Base-by-base conservation (phyloP, 352 stramenopile species). In the Pythium folliculosum region DNA sequence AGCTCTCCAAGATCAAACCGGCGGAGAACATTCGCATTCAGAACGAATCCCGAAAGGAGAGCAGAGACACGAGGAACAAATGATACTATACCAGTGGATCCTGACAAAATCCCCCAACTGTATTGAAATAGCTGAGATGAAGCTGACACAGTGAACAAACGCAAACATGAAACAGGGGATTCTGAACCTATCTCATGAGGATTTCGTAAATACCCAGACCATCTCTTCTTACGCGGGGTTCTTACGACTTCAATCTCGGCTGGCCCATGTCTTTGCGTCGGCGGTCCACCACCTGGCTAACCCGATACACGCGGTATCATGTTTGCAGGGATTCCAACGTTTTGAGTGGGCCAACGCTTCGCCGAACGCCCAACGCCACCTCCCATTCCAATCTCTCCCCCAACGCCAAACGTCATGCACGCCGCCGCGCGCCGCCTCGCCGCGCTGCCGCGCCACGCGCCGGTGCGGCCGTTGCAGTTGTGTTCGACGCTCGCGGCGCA, bases 181-280 rank as follows among this genome's bases (percentile, higher is more conserved):
- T 48, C 23, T 19, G 35, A 13, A 59, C 35, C 52, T 4, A 59
- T 59, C 4, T 25, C 5, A 12, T 16, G 13, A 1, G 27, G 5
- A 10, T 4, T 0, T 9, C 16, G 27, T 57, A 40, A 25, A 40
- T 44, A 57, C 50, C 17, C 21, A 44, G 3, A 13, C 35, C 1
- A 14, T 40, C 8, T 4, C 40, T 47, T 47, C 14, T 27, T 52
- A 19, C 14, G 27, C 23, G 21, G 22, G 1, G 38, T 72, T 67
- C 48, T 72, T 72, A 72, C 65, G 59, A 60, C 58, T 67, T 67
- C 52, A 67, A 72, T 44, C 52, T 67, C 51, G n/a, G 12, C 10
- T 30, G 60, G 37, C 50, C 32, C 61, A 49, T 65, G 32, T 67
- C 65, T 67, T 67, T 64, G 59, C 21, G 14, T 3, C 63, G 4